Evolutionary conservation across 1,284 basidiomycete genomes (phyloP).

Genomic region (Vanrija humicola): DNA sequence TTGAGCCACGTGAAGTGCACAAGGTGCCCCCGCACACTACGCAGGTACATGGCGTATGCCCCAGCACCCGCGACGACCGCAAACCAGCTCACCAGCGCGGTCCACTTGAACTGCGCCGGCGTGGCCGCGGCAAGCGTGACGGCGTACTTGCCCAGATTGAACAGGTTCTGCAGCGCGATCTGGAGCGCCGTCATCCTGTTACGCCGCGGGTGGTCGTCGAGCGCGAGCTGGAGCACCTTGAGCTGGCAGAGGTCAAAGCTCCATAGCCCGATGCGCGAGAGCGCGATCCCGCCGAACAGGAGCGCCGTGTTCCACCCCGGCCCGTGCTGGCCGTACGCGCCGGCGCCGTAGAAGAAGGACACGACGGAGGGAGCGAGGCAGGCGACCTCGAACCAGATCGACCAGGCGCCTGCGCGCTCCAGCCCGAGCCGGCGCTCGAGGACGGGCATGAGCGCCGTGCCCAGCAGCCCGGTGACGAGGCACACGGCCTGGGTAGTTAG

Average conservation of each 20-base stretch:
- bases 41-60: conserved; percentile 34
- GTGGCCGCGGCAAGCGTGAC: conserved; percentile 30
- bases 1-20: conserved; percentile 32
- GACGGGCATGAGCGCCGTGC: conserved; percentile 51
- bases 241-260: conserved; percentile 52
- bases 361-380: conserved; percentile 41
- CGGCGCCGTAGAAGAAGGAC: conserved; percentile 31
- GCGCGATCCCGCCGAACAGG: conserved; percentile 38
- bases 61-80: conserved; percentile 35
- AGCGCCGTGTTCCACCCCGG: conserved; percentile 31
- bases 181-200: conserved; percentile 49
- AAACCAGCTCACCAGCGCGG: conserved; percentile 44
- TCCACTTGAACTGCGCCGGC: conserved; percentile 43
- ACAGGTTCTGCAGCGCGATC: conserved; percentile 47
- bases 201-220: conserved; percentile 43
- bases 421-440: conserved; percentile 50
- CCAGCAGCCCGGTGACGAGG: conserved; percentile 51
- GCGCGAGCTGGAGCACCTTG: conserved; percentile 47
- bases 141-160: conserved; percentile 47
- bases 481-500: conserved; percentile 34
- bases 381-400: conserved; percentile 45
- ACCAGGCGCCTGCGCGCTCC: conserved; percentile 52
- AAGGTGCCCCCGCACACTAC: conserved; percentile 37
- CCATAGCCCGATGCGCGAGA: conserved; percentile 50
- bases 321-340: conserved; percentile 33